Base-by-base conservation (phyloP, 441 rosid species). In the Melastoma candidum region DNA sequence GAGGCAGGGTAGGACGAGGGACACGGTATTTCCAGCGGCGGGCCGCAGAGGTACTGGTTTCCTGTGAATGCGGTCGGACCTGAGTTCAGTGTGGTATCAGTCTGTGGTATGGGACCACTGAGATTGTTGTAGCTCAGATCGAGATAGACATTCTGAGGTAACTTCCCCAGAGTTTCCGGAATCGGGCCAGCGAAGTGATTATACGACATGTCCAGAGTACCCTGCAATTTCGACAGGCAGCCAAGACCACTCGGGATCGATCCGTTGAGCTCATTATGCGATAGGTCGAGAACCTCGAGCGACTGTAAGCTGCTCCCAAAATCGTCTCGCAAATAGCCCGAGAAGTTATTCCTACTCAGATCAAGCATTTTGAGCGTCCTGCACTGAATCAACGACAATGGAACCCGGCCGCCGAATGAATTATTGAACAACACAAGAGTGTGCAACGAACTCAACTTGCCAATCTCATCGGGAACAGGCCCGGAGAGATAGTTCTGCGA, bases 101-200 rank as follows among this genome's bases (percentile, higher is more conserved):
- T 52, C 26, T 63, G 68, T 0, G 85, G 88, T 59, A 82, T 75
- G 0, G 47, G 54, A 17, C 85, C 85, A 0, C 63, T 64, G 12
- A 82, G 79, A 26, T 80, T 80, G 63, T 83, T 83, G 67, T 71
- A 63, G 64, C 82, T 71, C 47, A 83, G 78, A 70, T 80, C 78
- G 6, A 76, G 46, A 48, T 80, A 78, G 0, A 83, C 68, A 27
- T 53, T 32, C 67, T 65, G 75, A 5, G 82, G 53, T 53, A 83
- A 77, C 51, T 56, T 63, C 60, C 75, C 82, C 39, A 83, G 71
- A 57, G 58, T 70, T 32, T 54, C 63, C 54, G 90, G 90, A 51
- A 83, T 70, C 56, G 52, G 11, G 61, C 82, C 82, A 4, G 47
- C 71, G 65, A 82, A 77, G 57, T 29, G 44, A 68, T 77, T 79